phyloP scores from a whole-genome alignment of 805 yeast species.

The Zygotorulaspora florentina region DNA sequence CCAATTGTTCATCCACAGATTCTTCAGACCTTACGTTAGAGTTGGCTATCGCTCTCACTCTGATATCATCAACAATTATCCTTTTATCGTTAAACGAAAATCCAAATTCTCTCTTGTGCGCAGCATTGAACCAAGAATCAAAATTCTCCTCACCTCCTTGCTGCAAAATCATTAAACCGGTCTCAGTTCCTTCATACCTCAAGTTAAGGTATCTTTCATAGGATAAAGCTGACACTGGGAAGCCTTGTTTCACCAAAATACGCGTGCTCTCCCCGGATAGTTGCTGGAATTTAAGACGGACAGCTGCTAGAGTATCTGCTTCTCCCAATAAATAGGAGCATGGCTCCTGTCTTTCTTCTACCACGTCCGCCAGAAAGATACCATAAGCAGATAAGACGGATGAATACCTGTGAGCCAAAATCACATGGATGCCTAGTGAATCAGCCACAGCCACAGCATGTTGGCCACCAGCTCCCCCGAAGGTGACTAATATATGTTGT shows the following conservation, averaged over 20 bases:
- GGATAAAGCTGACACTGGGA: conserved; percentile 40
- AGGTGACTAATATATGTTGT: conserved; percentile 68
- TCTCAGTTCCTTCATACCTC: conserved; percentile 83
- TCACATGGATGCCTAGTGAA: conserved; percentile 59
- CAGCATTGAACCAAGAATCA: conserved; percentile 43
- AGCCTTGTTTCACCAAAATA: conserved; percentile 50
- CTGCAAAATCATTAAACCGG: conserved; percentile 63
- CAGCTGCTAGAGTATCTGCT: conserved; percentile 24
- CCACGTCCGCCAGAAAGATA: conserved; percentile 80
- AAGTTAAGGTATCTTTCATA: conserved; percentile 68
- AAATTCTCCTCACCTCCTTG: conserved; percentile 28
- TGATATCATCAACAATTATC: conserved; percentile 63
- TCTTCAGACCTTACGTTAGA: conserved; percentile 41
- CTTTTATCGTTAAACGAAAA: conserved; percentile 55
- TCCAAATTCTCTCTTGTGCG: conserved; percentile 70
- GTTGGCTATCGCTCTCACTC: conserved; percentile 69
- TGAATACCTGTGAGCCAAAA: conserved; percentile 74
- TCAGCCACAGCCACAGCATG: conserved; percentile 76
- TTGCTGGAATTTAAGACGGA: conserved; percentile 44
- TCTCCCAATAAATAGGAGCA: conserved; percentile 44
- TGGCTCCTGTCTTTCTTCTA: conserved; percentile 71
- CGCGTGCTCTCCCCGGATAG: conserved; percentile 42
- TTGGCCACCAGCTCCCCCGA: conserved; percentile 95
- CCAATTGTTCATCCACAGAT: conserved; percentile 51
- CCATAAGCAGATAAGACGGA: conserved; percentile 85